Evolutionary conservation across 2,329 filamentous ascomycete genomes (phyloP).

Genomic region (Chrysoporthe puriensis): DNA sequence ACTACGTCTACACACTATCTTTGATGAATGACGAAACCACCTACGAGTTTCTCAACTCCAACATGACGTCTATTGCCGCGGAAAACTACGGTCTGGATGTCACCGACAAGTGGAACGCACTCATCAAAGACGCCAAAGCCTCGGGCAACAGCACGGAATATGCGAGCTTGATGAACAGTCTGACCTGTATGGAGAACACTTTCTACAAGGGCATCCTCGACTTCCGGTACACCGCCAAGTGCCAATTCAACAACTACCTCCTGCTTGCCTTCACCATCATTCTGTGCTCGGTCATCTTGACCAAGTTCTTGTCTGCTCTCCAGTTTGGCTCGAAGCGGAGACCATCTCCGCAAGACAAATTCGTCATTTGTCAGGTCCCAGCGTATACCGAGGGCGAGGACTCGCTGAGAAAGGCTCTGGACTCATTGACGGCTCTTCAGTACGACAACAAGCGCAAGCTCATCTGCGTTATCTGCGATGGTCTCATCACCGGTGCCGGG

Average conservation of each 20-base stretch:
- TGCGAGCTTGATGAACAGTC: constrained; percentile 62
- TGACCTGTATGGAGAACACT: constrained; percentile 79
- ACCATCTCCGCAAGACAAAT: constrained; percentile 92
- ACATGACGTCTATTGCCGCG: constrained; percentile 69
- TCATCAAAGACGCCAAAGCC: constrained; percentile 47
- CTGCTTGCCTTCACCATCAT: constrained; percentile 86
- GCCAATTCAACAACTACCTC: constrained; percentile 89
- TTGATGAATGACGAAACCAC: constrained; percentile 54
- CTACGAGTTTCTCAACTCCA: constrained; percentile 74
- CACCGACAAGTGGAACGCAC: constrained; percentile 63
- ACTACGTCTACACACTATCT: constrained; percentile 83
- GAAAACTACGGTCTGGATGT: constrained; percentile 82
- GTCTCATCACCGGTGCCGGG: constrained; percentile 92
- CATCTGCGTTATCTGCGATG: constrained; percentile 94
- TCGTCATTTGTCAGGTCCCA: constrained; percentile 97
- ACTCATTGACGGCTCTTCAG: constrained; percentile 90
- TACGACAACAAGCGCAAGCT: constrained; percentile 99
- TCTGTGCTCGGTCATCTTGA: constrained; percentile 74
- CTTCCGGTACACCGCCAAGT: constrained; percentile 76
- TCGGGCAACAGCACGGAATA: constrained; percentile 55
- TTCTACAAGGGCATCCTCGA: constrained; percentile 86
- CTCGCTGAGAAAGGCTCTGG: constrained; percentile 86
- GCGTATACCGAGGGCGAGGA: constrained; percentile 99
- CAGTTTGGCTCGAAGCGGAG: constrained; percentile 92
- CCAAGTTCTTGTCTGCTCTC: constrained; percentile 91